Conservation (phyloP, 2,329 filamentous ascomycete genomes). For the Aspergillus sp. region DNA sequence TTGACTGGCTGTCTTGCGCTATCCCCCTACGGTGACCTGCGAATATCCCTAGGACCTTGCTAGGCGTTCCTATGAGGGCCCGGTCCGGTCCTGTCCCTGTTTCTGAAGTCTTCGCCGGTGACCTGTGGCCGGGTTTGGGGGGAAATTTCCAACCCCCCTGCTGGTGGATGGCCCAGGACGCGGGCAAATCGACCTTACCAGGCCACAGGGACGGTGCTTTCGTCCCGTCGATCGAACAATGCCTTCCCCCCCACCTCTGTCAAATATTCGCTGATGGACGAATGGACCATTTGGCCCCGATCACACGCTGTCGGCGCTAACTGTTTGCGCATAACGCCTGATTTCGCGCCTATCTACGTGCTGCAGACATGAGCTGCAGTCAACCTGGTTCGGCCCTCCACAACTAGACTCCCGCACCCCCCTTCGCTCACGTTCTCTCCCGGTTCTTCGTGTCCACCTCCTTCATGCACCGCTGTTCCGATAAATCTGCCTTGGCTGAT, state of each 20-base stretch:
- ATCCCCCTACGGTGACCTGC: not conserved
- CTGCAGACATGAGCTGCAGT: slow-evolving; percentile 30
- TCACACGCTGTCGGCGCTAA: slow-evolving; percentile 33
- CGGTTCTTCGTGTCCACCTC: slow-evolving; percentile 21
- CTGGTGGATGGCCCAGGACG: not conserved
- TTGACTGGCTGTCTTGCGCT: not conserved
- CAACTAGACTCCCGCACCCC: slow-evolving; percentile 17
- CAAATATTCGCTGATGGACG: slow-evolving; percentile 13
- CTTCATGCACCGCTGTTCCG: slow-evolving; percentile 22
- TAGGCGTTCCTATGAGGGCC: not conserved
- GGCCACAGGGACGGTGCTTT: slow-evolving; percentile 13
- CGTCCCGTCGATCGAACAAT: slow-evolving; percentile 11
- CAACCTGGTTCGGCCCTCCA: slow-evolving; percentile 23
- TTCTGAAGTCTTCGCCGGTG: not conserved
- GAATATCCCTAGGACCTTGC: not conserved
- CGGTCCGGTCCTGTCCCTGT: not conserved
- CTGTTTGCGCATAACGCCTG: slow-evolving; percentile 21
- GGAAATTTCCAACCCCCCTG: not conserved
- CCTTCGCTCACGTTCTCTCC: slow-evolving; percentile 12
- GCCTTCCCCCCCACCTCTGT: not conserved
- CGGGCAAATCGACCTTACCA: slow-evolving; percentile 7
- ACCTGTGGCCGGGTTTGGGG: not conserved
- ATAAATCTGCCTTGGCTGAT: slow-evolving; percentile 38
- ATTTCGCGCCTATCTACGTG: slow-evolving; percentile 24
- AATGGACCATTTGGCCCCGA: slow-evolving; percentile 18